phyloP scores from a whole-genome alignment of 192 early-diverging fungal genomes.

The Podila horticola region DNA sequence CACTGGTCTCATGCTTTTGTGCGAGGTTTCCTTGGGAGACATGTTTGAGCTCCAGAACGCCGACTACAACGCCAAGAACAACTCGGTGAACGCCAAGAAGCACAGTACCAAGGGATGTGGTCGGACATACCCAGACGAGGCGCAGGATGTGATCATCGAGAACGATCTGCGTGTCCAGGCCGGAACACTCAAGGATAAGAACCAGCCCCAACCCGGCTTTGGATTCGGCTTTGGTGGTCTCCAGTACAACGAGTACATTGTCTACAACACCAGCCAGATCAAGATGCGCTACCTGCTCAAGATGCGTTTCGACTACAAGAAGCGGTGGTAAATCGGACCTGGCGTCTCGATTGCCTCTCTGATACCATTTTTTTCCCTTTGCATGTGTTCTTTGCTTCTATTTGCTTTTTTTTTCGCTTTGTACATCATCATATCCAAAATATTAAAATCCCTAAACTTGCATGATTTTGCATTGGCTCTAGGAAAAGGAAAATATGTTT shows the following conservation, averaged over 20 bases:
- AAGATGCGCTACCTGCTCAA: conserved; percentile 73
- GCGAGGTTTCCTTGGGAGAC: conserved; percentile 83
- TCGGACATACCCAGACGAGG: conserved; percentile 63
- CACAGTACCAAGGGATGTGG: conserved; percentile 78
- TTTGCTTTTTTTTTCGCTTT: too few species aligned
- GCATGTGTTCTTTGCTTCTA: background rate
- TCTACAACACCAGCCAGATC: conserved; percentile 76
- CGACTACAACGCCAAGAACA: conserved; percentile 65
- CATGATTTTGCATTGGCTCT: too few species aligned
- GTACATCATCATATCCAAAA: too few species aligned
- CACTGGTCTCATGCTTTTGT: conserved; percentile 74
- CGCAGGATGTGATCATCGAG: conserved; percentile 47
- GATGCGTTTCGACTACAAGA: conserved; percentile 48
- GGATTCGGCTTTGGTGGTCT: conserved; percentile 38
- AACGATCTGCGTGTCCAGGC: conserved; percentile 63
- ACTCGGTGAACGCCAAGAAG: conserved; percentile 43
- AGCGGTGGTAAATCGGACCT: background rate
- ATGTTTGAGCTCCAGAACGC: conserved; percentile 51
- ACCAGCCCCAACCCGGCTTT: background rate
- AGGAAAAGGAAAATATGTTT: too few species aligned
- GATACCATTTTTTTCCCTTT: background rate
- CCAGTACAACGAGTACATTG: conserved; percentile 83
- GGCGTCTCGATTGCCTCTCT: background rate
- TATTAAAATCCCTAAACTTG: too few species aligned
- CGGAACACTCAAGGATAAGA: conserved; percentile 43